Evolutionary conservation across 116 monocot genomes (phyloP).

Genomic region (Papilionanthe hybrid): DNA sequence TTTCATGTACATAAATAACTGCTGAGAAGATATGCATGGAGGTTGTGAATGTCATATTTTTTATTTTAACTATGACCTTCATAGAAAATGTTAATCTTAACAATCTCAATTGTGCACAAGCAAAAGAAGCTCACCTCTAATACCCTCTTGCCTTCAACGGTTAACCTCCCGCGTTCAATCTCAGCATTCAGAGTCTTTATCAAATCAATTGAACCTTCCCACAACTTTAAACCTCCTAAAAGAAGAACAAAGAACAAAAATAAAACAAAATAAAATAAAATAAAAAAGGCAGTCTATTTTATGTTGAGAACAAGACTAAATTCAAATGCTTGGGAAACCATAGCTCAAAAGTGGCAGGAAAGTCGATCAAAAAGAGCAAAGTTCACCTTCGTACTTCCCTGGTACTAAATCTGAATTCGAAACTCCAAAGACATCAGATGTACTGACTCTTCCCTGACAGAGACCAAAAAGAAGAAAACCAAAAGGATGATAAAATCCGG

Average conservation of each 20-base stretch:
- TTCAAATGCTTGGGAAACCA: not conserved
- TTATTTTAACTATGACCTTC: not conserved
- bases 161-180: slow-evolving; percentile 22
- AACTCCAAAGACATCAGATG: too few relatives aligned
- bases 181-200: slow-evolving; percentile 48
- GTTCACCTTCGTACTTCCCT: not conserved
- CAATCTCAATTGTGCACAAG: slow-evolving; percentile 1
- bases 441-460: too few relatives aligned
- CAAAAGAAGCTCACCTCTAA: slow-evolving; percentile 55
- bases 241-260: not conserved
- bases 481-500: too few relatives aligned
- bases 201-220: slow-evolving; percentile 86
- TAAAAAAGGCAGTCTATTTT: too few relatives aligned
- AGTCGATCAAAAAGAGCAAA: not conserved
- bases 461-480: too few relatives aligned
- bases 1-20: not conserved
- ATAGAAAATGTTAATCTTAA: not conserved
- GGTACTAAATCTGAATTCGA: too few relatives aligned
- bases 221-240: slow-evolving; percentile 74
- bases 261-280: too few relatives aligned
- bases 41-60: too few relatives aligned
- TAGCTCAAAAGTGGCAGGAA: not conserved
- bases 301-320: not conserved
- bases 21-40: not conserved
- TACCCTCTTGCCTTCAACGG: slow-evolving; percentile 56